Evolutionary conservation across 2,329 filamentous ascomycete species (phyloP).

Genomic region (Ilyonectria sp.): DNA sequence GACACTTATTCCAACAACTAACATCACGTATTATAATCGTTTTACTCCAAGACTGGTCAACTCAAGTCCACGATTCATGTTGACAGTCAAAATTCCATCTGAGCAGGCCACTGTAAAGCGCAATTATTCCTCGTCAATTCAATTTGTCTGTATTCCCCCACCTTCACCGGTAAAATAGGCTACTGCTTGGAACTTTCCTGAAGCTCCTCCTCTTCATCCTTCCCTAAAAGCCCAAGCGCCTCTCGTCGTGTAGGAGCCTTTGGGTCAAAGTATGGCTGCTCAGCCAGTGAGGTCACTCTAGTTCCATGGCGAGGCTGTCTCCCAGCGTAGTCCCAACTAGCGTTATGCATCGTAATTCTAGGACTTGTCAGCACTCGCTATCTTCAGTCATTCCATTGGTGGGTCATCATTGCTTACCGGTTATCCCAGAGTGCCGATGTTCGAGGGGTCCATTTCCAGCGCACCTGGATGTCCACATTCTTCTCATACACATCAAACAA

Average conservation of each 20-base stretch:
- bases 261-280: constrained; percentile 78
- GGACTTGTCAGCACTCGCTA: constrained; percentile 2
- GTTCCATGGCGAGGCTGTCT: constrained; percentile 79
- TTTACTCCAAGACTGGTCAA: too few species aligned
- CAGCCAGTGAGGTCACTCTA: constrained; percentile 78
- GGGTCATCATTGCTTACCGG: constrained; percentile 57
- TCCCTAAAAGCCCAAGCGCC: constrained; percentile 74
- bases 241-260: constrained; percentile 77
- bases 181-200: background rate
- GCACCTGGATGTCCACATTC: constrained; percentile 80
- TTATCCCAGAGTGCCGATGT: constrained; percentile 83
- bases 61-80: too few species aligned
- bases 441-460: constrained; percentile 78
- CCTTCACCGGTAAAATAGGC: background rate
- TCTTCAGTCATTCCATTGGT: background rate
- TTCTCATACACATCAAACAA: constrained; percentile 78
- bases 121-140: background rate
- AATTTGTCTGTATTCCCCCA: background rate
- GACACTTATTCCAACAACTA: too few species aligned
- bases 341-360: constrained; percentile 81
- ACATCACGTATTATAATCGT: too few species aligned
- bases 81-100: too few species aligned
- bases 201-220: constrained; percentile 62
- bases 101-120: too few species aligned
- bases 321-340: constrained; percentile 81